Base-by-base conservation (phyloP, 2,329 filamentous ascomycete genomes). In the Colletotrichum viniferum region DNA sequence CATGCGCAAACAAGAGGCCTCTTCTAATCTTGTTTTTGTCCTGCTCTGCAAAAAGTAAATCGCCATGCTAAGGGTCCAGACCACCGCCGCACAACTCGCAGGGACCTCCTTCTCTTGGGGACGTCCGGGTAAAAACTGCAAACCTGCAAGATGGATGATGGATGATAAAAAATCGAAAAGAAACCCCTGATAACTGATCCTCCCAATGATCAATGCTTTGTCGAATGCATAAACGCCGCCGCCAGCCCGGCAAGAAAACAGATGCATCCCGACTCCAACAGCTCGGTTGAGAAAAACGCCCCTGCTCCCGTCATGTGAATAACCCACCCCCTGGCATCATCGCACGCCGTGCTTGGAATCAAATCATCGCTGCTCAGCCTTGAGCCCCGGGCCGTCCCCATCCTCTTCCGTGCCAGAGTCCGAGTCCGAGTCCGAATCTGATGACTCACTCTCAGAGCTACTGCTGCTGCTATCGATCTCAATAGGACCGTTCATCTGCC, bases 401-500 rank as follows among this genome's bases (percentile, higher is more conserved):
- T 38, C 69, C 12, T 34, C 52, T 12, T 72, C 69, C 24, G 55
- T 55, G 52, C 68, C 70, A 5, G 72, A 72, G n/a, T 74, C 72
- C 7, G 69, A 72, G n/a, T 74, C 72, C 7, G 69, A 74, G 5
- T 68, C 69, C 5, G 18, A 63, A 26, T 71, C 24, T 16, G 55
- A 63, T 16, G 71, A 38, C 12, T 73, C 65, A 13, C 32, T 34
- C 7, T 65, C 43, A 12, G 56, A 28, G 12, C 32, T 34, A 7
- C 69, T 61, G 58, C 58, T 58, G 55, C 55, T 61, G 28, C 32
- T 32, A 32, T 61, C 58, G 16, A 61, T 61, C 68, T 48, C 56
- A 36, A 43, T 32, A 9, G 30, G 28, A 9, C 60, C 60, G 18
- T 62, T 18, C 30, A 67, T 43, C 55, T 67, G 61, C 30, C 32